phyloP scores from a whole-genome alignment of 495 filamentous ascomycete species.

The Penicillium silybi region DNA sequence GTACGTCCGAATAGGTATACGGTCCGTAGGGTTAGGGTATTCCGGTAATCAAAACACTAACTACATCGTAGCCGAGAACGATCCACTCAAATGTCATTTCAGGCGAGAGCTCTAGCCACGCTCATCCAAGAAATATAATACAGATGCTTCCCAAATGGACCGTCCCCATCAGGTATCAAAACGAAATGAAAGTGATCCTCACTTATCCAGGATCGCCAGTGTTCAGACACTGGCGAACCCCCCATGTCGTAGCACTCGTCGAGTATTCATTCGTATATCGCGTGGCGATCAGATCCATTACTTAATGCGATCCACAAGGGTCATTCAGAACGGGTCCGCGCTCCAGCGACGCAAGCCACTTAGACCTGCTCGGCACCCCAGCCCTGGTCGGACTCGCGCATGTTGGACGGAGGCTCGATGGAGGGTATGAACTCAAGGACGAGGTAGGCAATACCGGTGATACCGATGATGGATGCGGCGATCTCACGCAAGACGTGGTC shows the following conservation, averaged over 20 bases:
- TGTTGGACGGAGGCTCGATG: slow-evolving; percentile 96
- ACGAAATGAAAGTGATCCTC: neutral
- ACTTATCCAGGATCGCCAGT: neutral
- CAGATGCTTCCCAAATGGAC: slow-evolving; percentile 10
- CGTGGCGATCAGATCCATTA: neutral
- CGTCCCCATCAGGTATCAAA: slow-evolving; percentile 6
- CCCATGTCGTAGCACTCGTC: neutral
- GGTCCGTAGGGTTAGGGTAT: neutral
- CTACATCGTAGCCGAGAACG: neutral
- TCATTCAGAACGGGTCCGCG: neutral
- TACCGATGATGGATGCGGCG: slow-evolving; percentile 66
- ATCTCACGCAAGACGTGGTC: slow-evolving; percentile 53
- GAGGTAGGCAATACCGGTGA: slow-evolving; percentile 74
- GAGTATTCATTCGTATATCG: slow-evolving; percentile 1
- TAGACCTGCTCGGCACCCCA: slow-evolving; percentile 94
- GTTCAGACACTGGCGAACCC: neutral
- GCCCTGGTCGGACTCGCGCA: slow-evolving; percentile 84
- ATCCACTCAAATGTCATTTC: slow-evolving; percentile 8
- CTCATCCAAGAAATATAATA: slow-evolving; percentile 12
- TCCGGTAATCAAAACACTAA: too few relatives aligned
- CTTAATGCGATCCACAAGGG: neutral
- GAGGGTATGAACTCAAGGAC: slow-evolving; percentile 90
- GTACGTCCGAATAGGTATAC: too few relatives aligned
- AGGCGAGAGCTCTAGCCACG: neutral
- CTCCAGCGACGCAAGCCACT: slow-evolving; percentile 2